Percentiles rank a stretch among this genome's conserved stretches.
phyloP scores from a whole-genome alignment of 805 yeast species.

The Kazachstania viticola region DNA sequence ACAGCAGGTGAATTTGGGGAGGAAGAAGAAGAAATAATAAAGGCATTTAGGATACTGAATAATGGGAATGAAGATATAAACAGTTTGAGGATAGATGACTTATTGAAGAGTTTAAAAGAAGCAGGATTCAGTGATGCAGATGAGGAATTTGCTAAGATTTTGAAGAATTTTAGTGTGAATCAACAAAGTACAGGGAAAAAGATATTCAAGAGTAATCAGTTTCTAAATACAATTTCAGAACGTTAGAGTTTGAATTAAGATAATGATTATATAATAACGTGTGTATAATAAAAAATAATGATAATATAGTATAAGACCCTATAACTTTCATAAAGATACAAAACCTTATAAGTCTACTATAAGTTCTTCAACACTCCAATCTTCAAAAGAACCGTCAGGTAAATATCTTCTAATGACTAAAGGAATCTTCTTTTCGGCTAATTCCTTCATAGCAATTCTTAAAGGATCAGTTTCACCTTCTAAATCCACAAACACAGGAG shows the following conservation, averaged over 20 bases:
- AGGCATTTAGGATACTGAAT: constrained; percentile 46
- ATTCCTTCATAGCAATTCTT: constrained; percentile 94
- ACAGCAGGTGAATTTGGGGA: constrained; percentile 42
- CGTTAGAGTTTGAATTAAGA: not conserved
- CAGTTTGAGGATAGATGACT: constrained; percentile 34
- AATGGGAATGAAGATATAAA: constrained; percentile 26
- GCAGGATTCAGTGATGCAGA: constrained; percentile 28
- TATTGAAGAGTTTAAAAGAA: constrained; percentile 40
- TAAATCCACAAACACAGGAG: constrained; percentile 93
- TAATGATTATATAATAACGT: not conserved
- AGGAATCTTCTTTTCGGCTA: constrained; percentile 90
- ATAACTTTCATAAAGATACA: no score
- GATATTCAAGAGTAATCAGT: constrained; percentile 49
- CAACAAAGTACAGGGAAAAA: constrained; percentile 45
- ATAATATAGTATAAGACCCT: no score
- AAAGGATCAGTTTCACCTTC: constrained; percentile 99
- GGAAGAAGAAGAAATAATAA: constrained; percentile 37
- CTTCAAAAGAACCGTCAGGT: constrained; percentile 95
- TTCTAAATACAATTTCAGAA: constrained; percentile 40
- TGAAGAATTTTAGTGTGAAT: constrained; percentile 44
- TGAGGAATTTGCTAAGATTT: constrained; percentile 37
- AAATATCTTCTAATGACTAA: constrained; percentile 88
- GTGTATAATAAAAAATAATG: no score
- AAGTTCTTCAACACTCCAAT: constrained; percentile 98
- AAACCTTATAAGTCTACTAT: constrained; percentile 62